Conservation (phyloP, 140 eudicot genomes). For the Anethum foeniculum region DNA sequence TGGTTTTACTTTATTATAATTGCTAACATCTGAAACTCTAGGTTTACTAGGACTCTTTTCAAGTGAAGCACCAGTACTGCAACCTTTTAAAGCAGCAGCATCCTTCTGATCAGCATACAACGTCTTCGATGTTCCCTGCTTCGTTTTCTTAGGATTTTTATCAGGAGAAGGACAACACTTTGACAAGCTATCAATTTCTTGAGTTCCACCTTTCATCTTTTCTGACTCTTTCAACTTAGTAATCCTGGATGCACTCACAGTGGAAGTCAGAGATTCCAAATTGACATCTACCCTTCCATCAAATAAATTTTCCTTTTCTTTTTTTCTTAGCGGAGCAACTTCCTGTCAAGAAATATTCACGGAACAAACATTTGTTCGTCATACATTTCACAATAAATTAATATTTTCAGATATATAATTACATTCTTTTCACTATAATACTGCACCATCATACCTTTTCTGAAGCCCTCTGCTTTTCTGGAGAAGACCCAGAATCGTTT, state of each 20-base stretch:
- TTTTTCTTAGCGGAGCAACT: constrained; percentile 38
- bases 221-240: not conserved
- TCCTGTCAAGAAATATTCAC: constrained; percentile 27
- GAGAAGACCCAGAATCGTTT: constrained; percentile 26
- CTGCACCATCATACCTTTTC: constrained; percentile 22
- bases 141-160: constrained; percentile 9
- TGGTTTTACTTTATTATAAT: not conserved
- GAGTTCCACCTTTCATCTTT: not conserved
- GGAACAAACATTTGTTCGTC: not conserved
- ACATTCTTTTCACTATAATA: not conserved
- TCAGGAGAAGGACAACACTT: not conserved
- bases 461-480: constrained; percentile 26
- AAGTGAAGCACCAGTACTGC: not conserved
- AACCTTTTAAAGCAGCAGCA: not conserved
- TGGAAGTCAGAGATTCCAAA: not conserved
- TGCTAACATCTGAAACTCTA: not conserved
- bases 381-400: not conserved
- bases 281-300: constrained; percentile 37
- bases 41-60: constrained; percentile 15
- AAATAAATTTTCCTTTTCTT: constrained; percentile 65
- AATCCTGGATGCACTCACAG: constrained; percentile 1
- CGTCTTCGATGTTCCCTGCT: not conserved
- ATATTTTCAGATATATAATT: not conserved
- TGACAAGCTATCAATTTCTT: not conserved
- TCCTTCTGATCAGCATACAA: not conserved